Evolutionary conservation across 257 asterid species (phyloP).

Genomic region (Solanum clarkiae): DNA sequence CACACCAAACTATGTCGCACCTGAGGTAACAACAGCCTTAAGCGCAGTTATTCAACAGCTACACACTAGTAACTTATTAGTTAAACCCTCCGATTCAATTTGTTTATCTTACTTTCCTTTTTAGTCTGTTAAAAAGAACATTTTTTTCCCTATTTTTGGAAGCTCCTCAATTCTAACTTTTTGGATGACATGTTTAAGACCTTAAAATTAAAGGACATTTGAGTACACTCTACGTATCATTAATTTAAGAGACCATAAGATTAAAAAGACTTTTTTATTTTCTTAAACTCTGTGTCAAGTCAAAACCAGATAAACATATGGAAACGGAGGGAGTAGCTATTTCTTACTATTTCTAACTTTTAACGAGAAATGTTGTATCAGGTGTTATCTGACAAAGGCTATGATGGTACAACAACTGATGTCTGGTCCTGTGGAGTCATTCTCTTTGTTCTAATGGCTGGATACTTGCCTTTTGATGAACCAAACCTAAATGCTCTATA

Average conservation of each 20-base stretch:
- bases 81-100: not conserved
- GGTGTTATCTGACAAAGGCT: conserved; percentile 68
- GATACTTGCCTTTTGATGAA: conserved; percentile 70
- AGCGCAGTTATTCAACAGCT: not conserved
- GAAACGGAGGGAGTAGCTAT: not conserved
- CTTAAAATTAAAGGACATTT: not conserved
- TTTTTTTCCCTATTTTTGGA: not conserved
- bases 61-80: not conserved
- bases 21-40: conserved; percentile 42
- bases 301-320: not conserved
- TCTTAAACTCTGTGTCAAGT: not conserved
- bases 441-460: conserved; percentile 74
- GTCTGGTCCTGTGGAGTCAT: conserved; percentile 90
- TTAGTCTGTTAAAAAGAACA: not conserved
- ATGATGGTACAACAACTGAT: conserved; percentile 71
- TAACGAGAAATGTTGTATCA: conserved; percentile 14
- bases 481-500: conserved; percentile 45
- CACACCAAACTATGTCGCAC: conserved; percentile 84
- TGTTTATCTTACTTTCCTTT: not conserved
- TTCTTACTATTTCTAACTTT: conserved; percentile 3
- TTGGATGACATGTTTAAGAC: not conserved
- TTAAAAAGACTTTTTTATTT: not conserved
- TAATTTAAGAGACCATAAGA: not conserved
- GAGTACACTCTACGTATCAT: accelerated
- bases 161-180: not conserved